Conservation (phyloP, 495 filamentous ascomycete species). For the Daldinia loculata region DNA sequence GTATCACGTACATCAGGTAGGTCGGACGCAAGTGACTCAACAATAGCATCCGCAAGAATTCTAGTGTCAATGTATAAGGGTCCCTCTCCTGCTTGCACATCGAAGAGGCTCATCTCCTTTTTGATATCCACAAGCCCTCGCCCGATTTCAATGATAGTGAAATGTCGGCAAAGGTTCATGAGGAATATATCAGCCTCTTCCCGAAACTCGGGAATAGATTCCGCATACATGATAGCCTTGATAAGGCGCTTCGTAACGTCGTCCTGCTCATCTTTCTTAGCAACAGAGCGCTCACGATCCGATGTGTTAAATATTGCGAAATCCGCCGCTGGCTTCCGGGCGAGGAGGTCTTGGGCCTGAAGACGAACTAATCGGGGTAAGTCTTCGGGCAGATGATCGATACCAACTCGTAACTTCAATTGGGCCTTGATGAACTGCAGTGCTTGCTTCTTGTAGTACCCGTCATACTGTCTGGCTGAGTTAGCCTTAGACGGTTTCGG, state of each 20-base stretch:
- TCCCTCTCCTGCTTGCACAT: slow-evolving; percentile 85
- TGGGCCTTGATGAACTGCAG: slow-evolving; percentile 85
- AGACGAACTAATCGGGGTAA: slow-evolving; percentile 83
- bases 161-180: slow-evolving; percentile 83
- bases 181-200: slow-evolving; percentile 76
- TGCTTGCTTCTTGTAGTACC: slow-evolving; percentile 92
- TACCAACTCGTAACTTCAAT: slow-evolving; percentile 87
- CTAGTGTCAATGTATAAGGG: slow-evolving; percentile 82
- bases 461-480: slow-evolving; percentile 73
- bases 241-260: slow-evolving; percentile 81
- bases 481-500: slow-evolving; percentile 63
- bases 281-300: slow-evolving; percentile 80
- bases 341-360: slow-evolving; percentile 84
- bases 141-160: slow-evolving; percentile 90
- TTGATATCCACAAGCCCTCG: slow-evolving; percentile 77
- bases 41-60: slow-evolving; percentile 86
- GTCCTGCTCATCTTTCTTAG: slow-evolving; percentile 87
- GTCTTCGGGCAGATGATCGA: slow-evolving; percentile 88
- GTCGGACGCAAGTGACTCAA: slow-evolving; percentile 88
- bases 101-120: slow-evolving; percentile 76
- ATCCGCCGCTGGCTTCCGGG: slow-evolving; percentile 68
- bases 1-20: slow-evolving; percentile 78
- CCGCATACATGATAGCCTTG: slow-evolving; percentile 86
- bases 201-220: slow-evolving; percentile 81
- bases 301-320: slow-evolving; percentile 71